Percentiles rank a stretch among this genome's conserved stretches.
Evolutionary conservation across 192 early-diverging fungal species (phyloP).

Genomic region (Backusella tuberculispora): DNA sequence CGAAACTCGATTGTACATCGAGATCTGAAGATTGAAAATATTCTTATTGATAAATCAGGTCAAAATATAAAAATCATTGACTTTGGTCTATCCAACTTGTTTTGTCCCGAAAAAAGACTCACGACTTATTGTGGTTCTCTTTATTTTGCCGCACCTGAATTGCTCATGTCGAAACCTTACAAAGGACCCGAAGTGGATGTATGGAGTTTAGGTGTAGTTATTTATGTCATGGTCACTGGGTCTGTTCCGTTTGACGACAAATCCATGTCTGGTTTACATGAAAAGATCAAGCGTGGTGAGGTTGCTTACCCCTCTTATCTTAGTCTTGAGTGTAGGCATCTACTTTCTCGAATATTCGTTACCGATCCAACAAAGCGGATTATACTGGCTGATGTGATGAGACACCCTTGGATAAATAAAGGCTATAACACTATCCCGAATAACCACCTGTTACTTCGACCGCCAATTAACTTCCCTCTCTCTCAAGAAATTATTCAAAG

Average conservation of each 20-base stretch:
- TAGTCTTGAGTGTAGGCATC: slow-evolving; percentile 58
- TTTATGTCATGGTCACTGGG: slow-evolving; percentile 86
- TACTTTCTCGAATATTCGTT: slow-evolving; percentile 72
- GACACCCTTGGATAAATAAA: slow-evolving; percentile 78
- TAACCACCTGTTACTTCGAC: slow-evolving; percentile 64
- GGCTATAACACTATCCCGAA: slow-evolving; percentile 57
- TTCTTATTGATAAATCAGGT: slow-evolving; percentile 69
- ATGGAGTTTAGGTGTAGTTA: slow-evolving; percentile 85
- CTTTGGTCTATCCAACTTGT: slow-evolving; percentile 84
- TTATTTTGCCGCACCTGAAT: slow-evolving; percentile 86
- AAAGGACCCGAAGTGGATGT: slow-evolving; percentile 89
- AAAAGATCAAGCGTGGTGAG: slow-evolving; percentile 80
- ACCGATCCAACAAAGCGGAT: slow-evolving; percentile 73
- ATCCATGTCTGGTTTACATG: slow-evolving; percentile 81
- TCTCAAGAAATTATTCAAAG: slow-evolving; percentile 60
- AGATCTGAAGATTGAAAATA: slow-evolving; percentile 84
- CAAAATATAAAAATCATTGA: slow-evolving; percentile 83
- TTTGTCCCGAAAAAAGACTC: slow-evolving; percentile 54
- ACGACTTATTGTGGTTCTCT: slow-evolving; percentile 68
- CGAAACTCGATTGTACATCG: slow-evolving; percentile 72
- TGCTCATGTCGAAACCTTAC: slow-evolving; percentile 81
- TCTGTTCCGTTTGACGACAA: slow-evolving; percentile 87
- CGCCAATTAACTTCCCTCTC: slow-evolving; percentile 58
- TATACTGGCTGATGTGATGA: slow-evolving; percentile 68
- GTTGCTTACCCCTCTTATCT: slow-evolving; percentile 77